Percentiles rank a stretch among this genome's conserved stretches.
Conservation (phyloP, 2,329 filamentous ascomycete genomes). For the Talaromyces sp. region DNA sequence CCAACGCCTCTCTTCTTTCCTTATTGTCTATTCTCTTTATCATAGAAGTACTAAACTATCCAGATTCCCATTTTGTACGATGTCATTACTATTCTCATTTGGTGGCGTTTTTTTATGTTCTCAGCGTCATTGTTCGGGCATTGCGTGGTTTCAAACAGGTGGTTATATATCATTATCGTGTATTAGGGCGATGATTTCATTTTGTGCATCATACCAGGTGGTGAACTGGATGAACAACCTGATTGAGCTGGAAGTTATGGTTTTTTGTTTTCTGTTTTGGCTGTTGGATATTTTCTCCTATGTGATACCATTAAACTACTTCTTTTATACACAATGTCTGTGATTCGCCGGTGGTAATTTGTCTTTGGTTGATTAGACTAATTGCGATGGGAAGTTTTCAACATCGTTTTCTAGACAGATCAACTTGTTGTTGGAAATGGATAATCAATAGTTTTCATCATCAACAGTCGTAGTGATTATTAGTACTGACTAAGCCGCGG, state of each 20-base stretch:
- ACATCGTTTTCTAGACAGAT: no score
- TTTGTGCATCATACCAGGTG: background rate
- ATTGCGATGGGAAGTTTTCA: no score
- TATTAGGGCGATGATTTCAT: background rate
- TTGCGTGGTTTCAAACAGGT: background rate
- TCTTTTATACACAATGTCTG: background rate
- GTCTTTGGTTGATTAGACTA: background rate
- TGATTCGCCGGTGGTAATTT: background rate
- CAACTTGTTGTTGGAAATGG: background rate
- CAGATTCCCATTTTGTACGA: conserved; percentile 6
- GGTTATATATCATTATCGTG: background rate
- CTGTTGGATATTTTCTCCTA: background rate
- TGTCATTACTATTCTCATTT: conserved; percentile 6
- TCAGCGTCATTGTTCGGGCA: conserved; percentile 6
- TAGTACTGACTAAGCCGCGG: background rate
- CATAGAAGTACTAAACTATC: background rate
- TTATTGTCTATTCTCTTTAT: background rate
- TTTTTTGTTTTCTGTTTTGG: background rate
- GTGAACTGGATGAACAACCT: background rate
- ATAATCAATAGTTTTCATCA: background rate
- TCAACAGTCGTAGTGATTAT: background rate
- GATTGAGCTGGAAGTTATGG: background rate
- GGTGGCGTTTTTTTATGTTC: conserved; percentile 6
- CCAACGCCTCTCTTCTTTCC: background rate
- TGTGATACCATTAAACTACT: background rate